Conservation (phyloP, 2,329 filamentous ascomycete species). For the Calonectria naviculata region DNA sequence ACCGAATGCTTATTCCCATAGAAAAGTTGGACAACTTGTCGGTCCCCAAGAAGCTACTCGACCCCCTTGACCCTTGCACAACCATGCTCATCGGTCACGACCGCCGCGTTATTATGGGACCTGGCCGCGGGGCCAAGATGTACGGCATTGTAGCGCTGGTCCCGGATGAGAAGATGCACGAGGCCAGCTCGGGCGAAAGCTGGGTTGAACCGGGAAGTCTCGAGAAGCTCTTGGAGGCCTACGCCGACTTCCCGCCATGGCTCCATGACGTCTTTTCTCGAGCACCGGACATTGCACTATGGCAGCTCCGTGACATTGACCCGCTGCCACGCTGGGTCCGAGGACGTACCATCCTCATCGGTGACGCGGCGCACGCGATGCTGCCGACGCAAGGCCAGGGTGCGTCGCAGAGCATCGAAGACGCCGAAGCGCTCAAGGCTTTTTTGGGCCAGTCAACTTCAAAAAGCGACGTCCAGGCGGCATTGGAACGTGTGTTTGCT, state of each 20-base stretch:
- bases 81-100: conserved; percentile 36
- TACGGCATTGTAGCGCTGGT: conserved; percentile 34
- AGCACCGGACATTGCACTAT: conserved; percentile 14
- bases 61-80: conserved; percentile 22
- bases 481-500: conserved; percentile 17
- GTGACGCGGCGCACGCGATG: conserved; percentile 26
- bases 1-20: conserved; percentile 33
- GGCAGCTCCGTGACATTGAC: conserved; percentile 25
- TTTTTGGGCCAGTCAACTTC: conserved; percentile 1
- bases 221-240: conserved; percentile 29
- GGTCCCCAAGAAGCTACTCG: conserved; percentile 20
- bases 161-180: conserved; percentile 29
- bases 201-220: conserved; percentile 35
- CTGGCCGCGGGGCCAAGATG: conserved; percentile 28
- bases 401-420: conserved; percentile 25
- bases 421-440: conserved; percentile 18
- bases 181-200: conserved; percentile 29
- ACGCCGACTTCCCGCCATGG: conserved; percentile 20
- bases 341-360: conserved; percentile 18
- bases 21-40: conserved; percentile 23
- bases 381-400: conserved; percentile 24
- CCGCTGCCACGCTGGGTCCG: conserved; percentile 17
- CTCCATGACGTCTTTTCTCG: conserved; percentile 15
- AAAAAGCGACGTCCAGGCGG: background rate
- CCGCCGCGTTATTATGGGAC: conserved; percentile 35